A percentile compares a stretch with the other conserved stretches of the same genome.
These are phyloP conservation scores for Prunus kanzakura DNA, from an alignment of 306 rosid species.

Conservation along the genomic window DNA sequence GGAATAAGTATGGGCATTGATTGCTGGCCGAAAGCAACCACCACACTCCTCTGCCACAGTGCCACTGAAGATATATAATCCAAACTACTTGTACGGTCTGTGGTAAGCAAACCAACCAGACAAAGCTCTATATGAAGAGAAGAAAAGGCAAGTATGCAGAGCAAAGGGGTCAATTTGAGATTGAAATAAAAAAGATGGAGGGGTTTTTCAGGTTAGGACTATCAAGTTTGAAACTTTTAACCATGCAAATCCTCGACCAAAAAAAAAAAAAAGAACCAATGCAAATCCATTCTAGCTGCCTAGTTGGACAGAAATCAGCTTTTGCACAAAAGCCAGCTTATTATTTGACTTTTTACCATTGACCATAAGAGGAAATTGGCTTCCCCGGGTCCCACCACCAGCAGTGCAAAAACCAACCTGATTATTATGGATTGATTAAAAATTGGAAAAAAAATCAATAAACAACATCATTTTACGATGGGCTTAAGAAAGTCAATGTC, in stretches of 20 bases:
- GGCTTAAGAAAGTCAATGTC: conserved; percentile 64
- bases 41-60: neutral
- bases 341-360: conserved; percentile 55
- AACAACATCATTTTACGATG: conserved; percentile 20
- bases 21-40: conserved; percentile 82
- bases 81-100: no score
- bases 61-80: no score
- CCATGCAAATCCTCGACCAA: neutral
- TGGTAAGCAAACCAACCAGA: no score
- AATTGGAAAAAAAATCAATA: neutral
- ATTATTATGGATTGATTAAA: conserved; percentile 5
- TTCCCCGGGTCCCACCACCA: conserved; percentile 39
- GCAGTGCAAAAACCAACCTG: conserved; percentile 14
- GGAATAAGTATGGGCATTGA: conserved; percentile 62
- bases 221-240: neutral
- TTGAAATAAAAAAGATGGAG: neutral
- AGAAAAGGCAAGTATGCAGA: no score
- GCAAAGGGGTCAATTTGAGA: neutral
- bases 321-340: conserved; percentile 40
- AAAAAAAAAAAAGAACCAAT: neutral
- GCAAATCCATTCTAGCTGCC: neutral
- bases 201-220: neutral
- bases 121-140: no score
- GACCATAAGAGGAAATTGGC: conserved; percentile 15
- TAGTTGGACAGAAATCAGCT: conserved; percentile 63